Base-by-base conservation (phyloP, 2,329 filamentous ascomycete genomes). In the Exophiala calicioides region DNA sequence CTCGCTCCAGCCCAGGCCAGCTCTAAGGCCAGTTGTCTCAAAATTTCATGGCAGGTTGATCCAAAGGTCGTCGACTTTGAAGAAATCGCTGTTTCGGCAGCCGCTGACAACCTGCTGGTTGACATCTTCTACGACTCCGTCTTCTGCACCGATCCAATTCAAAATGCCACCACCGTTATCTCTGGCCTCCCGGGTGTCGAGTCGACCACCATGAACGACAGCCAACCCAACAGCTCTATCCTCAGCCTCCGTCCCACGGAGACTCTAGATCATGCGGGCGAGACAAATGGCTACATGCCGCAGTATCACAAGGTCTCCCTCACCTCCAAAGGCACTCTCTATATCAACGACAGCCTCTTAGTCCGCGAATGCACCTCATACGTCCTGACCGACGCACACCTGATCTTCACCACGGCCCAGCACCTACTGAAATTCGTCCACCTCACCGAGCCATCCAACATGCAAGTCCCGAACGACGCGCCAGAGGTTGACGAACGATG, bases 401-500 rank as follows among this genome's bases (percentile, higher is more conserved):
- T 98, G 10, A 82, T 97, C 47, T 90, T 91, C 62, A 98, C 93
- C 1, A 98, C 93, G 0, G 90, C 85, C 50, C 90, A 90, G 55
- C 90, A 97, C 65, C 75, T 96, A 3, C 76, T 98, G 53, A 98
- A 98, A 67, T 96, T 96, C 66, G 84, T 96, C 10, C 91, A 98
- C 65, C 70, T 97, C 37, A 77, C 80, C 8, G 41, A 49, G 4
- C 30, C 48, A 1, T 38, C 45, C 8, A 26, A 42, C 4, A 52
- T 59, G 48, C 84, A 93, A 57, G 77, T 95, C 1, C 90, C 93
- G 0, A 78, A 75, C 8, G 91, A 98, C 65, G 89, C 95, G 34
- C 90, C 90, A 0, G 90, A 96, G 65, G 85, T 79, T 21, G 93
- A 97, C 58, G 93, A 98, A 67, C 77, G 93, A 61, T 97, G 91